Conservation (phyloP, 352 stramenopile species). For the Phytophthora ohioensis region DNA sequence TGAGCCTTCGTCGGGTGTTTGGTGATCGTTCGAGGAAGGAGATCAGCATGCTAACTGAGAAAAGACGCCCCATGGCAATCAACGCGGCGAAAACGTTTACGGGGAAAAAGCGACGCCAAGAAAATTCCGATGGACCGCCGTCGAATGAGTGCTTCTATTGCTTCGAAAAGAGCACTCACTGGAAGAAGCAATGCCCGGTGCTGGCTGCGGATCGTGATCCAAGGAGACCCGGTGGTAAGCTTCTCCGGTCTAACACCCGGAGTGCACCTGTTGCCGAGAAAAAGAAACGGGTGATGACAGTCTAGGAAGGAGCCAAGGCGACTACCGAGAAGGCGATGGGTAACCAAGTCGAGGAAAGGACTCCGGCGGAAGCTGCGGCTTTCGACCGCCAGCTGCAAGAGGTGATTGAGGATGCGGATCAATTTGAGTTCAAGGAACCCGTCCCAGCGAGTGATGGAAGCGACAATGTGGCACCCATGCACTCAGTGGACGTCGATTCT, state of each 20-base stretch:
- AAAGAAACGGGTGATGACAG: neutral
- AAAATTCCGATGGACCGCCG: neutral
- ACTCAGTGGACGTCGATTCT: neutral
- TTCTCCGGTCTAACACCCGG: neutral
- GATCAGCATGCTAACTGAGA: constrained; percentile 3
- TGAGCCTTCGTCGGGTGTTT: constrained; percentile 1
- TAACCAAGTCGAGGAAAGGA: too few relatives aligned
- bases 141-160: constrained; percentile 9
- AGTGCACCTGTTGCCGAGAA: neutral
- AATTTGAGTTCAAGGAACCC: neutral
- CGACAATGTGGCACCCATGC: neutral
- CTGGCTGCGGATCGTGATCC: neutral
- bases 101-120: neutral
- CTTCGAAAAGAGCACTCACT: constrained; percentile 4
- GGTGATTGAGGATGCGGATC: neutral
- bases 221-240: neutral
- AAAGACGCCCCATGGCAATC: neutral
- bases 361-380: neutral
- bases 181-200: constrained; percentile 10
- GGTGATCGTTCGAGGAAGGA: constrained; percentile 20
- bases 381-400: neutral
- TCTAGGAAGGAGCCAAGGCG: neutral
- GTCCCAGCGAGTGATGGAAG: neutral
- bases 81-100: constrained; percentile 4
- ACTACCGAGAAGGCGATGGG: neutral